phyloP scores from a whole-genome alignment of 371 early-diverging fungal genomes.

The Coemansia sp. region DNA sequence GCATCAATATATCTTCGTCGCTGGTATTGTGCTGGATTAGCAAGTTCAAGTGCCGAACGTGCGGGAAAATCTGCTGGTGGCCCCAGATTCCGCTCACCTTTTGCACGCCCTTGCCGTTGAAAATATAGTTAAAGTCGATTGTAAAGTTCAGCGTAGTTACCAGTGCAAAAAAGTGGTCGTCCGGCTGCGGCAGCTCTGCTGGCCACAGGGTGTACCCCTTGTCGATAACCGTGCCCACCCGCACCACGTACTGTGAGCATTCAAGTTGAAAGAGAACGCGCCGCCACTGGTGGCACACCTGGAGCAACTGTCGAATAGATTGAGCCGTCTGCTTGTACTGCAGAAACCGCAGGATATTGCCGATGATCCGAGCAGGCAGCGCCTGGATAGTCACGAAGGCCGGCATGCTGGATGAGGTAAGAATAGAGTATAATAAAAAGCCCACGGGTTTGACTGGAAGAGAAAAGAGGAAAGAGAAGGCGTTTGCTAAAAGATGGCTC shows the following conservation, averaged over 20 bases:
- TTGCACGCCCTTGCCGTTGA: constrained; percentile 13
- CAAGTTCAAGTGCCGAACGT: neutral
- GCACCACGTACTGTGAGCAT: neutral
- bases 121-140: constrained; percentile 17
- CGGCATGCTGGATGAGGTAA: neutral
- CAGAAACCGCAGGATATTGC: neutral
- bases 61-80: neutral
- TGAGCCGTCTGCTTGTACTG: neutral
- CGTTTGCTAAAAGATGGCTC: neutral
- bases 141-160: constrained; percentile 1
- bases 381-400: neutral
- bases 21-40: constrained; percentile 3
- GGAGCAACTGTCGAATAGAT: neutral
- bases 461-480: too few species aligned
- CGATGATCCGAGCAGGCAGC: constrained; percentile 6
- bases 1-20: neutral
- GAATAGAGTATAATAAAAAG: neutral
- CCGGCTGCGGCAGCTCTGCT: constrained; percentile 1
- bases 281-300: neutral
- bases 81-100: neutral
- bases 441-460: too few species aligned
- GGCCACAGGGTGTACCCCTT: constrained; percentile 6
- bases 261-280: neutral
- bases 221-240: neutral
- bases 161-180: neutral